A percentile compares a stretch with the other conserved stretches of the same genome.
Conservation (phyloP, 2,329 filamentous ascomycete genomes). For the Colletotrichum tropicicola region DNA sequence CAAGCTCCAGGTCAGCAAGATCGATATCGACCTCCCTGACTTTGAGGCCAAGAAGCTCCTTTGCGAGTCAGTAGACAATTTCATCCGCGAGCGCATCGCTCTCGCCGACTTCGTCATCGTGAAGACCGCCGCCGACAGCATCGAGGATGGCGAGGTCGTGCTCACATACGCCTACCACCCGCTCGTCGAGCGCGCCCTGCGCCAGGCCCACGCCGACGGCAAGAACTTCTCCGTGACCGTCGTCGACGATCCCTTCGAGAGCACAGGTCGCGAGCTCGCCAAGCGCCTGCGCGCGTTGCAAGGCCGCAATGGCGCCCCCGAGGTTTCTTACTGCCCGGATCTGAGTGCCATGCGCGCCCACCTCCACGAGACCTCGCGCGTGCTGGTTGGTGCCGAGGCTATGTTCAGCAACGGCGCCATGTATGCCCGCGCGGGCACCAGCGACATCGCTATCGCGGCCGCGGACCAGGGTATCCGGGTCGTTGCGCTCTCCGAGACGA, state of each 20-base stretch:
- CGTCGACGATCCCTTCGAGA: slow-evolving; percentile 74
- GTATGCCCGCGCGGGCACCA: slow-evolving; percentile 88
- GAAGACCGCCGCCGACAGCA: slow-evolving; percentile 76
- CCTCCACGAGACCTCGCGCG: slow-evolving; percentile 72
- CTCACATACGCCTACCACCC: slow-evolving; percentile 88
- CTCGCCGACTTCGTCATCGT: slow-evolving; percentile 89
- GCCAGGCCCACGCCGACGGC: slow-evolving; percentile 75
- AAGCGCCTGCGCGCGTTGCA: slow-evolving; percentile 65
- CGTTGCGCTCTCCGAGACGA: slow-evolving; percentile 89
- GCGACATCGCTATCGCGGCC: slow-evolving; percentile 85
- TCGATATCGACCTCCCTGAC: slow-evolving; percentile 88
- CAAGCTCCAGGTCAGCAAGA: slow-evolving; percentile 89
- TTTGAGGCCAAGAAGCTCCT: slow-evolving; percentile 77
- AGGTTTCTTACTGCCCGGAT: slow-evolving; percentile 82
- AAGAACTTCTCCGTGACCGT: slow-evolving; percentile 85
- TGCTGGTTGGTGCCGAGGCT: slow-evolving; percentile 90
- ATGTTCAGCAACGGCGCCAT: slow-evolving; percentile 96
- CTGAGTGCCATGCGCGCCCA: slow-evolving; percentile 80
- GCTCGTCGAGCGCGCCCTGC: slow-evolving; percentile 84
- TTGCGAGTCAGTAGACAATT: slow-evolving; percentile 82
- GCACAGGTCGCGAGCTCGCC: slow-evolving; percentile 67
- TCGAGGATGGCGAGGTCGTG: slow-evolving; percentile 82
- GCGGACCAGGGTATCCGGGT: slow-evolving; percentile 80
- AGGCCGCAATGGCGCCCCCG: slow-evolving; percentile 64
- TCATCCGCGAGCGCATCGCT: slow-evolving; percentile 89